These are phyloP conservation scores for Erodium moschatum DNA, from an alignment of 441 rosid species.

Conservation along the genomic window DNA sequence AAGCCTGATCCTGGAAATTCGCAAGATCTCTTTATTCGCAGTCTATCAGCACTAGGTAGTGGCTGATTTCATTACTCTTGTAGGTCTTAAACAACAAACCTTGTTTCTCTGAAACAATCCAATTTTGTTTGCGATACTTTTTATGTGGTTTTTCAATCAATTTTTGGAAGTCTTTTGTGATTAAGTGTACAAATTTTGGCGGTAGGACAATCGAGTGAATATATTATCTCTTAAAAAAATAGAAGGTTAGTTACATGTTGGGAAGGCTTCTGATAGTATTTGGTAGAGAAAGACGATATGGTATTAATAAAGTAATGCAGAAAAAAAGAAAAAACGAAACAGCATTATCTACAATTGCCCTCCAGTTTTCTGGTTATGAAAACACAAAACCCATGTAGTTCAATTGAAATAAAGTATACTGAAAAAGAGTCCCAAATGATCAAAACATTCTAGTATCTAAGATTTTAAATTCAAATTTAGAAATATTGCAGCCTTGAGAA, in stretches of 20 bases:
- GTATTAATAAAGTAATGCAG: too few relatives aligned
- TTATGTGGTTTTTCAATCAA: not conserved
- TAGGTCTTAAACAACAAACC: not conserved
- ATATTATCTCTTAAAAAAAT: not conserved
- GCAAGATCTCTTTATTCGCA: conserved; percentile 81
- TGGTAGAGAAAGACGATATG: not conserved
- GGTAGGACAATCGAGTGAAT: not conserved
- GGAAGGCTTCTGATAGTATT: not conserved
- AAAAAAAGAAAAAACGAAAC: not conserved
- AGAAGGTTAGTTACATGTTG: not conserved
- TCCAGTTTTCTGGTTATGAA: not conserved
- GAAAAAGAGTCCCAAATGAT: not conserved
- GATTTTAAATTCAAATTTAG: not conserved
- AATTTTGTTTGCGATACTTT: not conserved
- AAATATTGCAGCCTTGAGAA: not conserved
- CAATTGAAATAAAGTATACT: not conserved
- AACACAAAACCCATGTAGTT: not conserved
- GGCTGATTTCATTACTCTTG: not conserved
- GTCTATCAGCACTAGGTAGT: conserved; percentile 87
- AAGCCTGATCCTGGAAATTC: conserved; percentile 99
- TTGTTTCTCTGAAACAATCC: not conserved
- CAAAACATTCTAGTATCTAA: not conserved
- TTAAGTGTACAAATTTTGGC: not conserved
- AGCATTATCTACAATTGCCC: not conserved
- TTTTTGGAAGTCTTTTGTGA: not conserved